Evolutionary conservation across 2,329 filamentous ascomycete species (phyloP).

Genomic region (Pestalotiopsis sp.): DNA sequence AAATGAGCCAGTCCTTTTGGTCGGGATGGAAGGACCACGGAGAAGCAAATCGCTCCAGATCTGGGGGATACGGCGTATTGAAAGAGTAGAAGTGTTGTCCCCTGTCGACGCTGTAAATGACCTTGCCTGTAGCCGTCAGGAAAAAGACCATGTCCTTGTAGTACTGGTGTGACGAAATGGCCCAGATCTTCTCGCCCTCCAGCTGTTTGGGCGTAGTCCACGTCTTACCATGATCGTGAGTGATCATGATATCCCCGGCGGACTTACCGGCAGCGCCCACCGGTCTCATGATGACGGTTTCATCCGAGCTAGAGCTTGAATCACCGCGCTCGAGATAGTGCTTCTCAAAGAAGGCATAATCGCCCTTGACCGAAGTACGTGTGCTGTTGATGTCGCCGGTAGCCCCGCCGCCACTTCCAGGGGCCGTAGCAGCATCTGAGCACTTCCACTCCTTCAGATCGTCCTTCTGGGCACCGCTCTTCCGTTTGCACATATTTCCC

Average conservation of each 20-base stretch:
- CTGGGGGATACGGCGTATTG: constrained; percentile 61
- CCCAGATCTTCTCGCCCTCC: constrained; percentile 67
- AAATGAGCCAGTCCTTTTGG: constrained; percentile 88
- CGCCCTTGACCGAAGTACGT: constrained; percentile 63
- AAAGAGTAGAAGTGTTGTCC: constrained; percentile 76
- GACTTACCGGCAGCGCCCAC: constrained; percentile 47
- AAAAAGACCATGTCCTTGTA: constrained; percentile 88
- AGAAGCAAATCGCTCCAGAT: constrained; percentile 33
- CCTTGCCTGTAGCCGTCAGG: constrained; percentile 65
- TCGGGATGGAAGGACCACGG: constrained; percentile 81
- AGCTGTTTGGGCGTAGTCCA: constrained; percentile 70
- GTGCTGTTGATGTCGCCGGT: constrained; percentile 68
- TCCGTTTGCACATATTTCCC: constrained; percentile 71
- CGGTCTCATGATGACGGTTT: constrained; percentile 66
- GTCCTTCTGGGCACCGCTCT: constrained; percentile 65
- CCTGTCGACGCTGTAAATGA: constrained; percentile 82
- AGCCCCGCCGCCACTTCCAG: constrained; percentile 56
- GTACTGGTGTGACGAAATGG: constrained; percentile 76
- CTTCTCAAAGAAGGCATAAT: constrained; percentile 53
- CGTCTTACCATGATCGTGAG: constrained; percentile 83
- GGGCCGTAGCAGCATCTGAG: constrained; percentile 55
- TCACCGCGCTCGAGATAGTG: constrained; percentile 80
- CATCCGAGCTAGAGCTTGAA: constrained; percentile 65
- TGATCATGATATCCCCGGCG: constrained; percentile 67
- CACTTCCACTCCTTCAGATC: constrained; percentile 76